Evolutionary conservation across 2,329 filamentous ascomycete species (phyloP), one percentile per base, ranked within the genome.

Genomic region (Phymatotrichopsis omnivora): DNA sequence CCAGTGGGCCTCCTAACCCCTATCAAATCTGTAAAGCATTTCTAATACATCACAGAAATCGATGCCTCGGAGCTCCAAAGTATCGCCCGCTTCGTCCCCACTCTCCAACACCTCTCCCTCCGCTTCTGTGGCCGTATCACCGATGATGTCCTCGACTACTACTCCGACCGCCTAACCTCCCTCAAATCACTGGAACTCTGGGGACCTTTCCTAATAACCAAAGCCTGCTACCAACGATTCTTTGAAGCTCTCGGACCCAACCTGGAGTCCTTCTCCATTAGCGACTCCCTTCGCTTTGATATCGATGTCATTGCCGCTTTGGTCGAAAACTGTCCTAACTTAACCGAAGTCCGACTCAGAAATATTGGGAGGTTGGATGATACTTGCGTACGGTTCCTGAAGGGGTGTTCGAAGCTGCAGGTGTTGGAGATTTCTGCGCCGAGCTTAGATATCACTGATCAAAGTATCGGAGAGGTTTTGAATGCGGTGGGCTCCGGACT

Each of bases 201-300:
- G n/a, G 57, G 57, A 3, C 52, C 57, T 20, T 58, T 58, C 37
- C 54, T 57, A 11, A 49, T 58, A 20, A 58, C 53, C 6, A 46
- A 50, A 28, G 39, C 45, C 19, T 52, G 49, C 33, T 58, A 52
- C 14, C 38, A 53, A 30, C 35, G 45, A 17, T 57, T 58, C 41
- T 57, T 57, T 37, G 20, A 51, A n/a, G 35, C 35, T 6, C 19
- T 52, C 19, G 57, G 57, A 6, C 17, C 23, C 19, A 51, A 43
- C 5, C 45, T 58, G 1, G 53, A 47, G 14, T 45, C 46, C 14
- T 50, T 58, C 29, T 46, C 42, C 6, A 42, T 58, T 16, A 45
- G 48, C n/a, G 49, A 56, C 19, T 57, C 57, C 2, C 49, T 54
- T 14, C 54, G 57, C 7, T 51, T 56, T 35, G 42, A 32, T 22